Evolutionary conservation across 2,329 filamentous ascomycete genomes (phyloP).

Genomic region (Corynespora cassiicola): DNA sequence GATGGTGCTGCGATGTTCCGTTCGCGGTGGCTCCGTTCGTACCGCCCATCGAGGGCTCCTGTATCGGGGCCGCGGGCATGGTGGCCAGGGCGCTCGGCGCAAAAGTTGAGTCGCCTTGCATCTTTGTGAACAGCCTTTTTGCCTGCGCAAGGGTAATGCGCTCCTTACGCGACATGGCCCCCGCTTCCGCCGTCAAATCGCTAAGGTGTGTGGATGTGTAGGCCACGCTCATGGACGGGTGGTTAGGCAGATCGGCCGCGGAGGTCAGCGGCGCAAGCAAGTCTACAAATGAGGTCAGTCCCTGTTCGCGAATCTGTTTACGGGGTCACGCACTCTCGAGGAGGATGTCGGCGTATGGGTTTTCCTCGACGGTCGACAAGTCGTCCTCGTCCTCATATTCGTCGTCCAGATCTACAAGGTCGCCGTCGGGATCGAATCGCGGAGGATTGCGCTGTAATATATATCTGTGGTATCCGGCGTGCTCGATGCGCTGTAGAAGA

Average conservation of each 20-base stretch:
- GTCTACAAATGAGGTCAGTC: conserved; percentile 55
- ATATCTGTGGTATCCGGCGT: conserved; percentile 73
- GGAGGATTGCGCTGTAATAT: conserved; percentile 78
- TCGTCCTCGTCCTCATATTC: conserved; percentile 70
- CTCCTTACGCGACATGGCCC: conserved; percentile 76
- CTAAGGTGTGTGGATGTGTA: conserved; percentile 77
- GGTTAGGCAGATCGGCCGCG: conserved; percentile 74
- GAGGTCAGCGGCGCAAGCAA: conserved; percentile 78
- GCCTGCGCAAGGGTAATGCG: conserved; percentile 75
- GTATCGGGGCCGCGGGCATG: conserved; percentile 43
- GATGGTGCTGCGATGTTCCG: conserved; percentile 10
- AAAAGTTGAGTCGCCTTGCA: conserved; percentile 77
- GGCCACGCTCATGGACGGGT: conserved; percentile 76
- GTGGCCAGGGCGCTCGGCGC: conserved; percentile 63
- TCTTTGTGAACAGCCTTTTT: conserved; percentile 73
- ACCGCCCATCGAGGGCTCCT: conserved; percentile 20
- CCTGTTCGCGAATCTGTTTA: conserved; percentile 2
- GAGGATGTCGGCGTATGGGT: conserved; percentile 76
- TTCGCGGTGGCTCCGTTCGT: conserved; percentile 14
- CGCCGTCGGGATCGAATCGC: conserved; percentile 78
- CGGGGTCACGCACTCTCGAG: conserved; percentile 66
- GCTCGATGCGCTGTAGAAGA: conserved; percentile 68
- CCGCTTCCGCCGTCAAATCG: conserved; percentile 72
- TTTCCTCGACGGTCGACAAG: conserved; percentile 67
- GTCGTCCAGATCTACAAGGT: conserved; percentile 75